Percentiles rank a stretch among this genome's conserved stretches.
These are phyloP conservation scores for Closterium sp. DNA, from an alignment of 139 green algal genomes.

Conservation along the genomic window DNA sequence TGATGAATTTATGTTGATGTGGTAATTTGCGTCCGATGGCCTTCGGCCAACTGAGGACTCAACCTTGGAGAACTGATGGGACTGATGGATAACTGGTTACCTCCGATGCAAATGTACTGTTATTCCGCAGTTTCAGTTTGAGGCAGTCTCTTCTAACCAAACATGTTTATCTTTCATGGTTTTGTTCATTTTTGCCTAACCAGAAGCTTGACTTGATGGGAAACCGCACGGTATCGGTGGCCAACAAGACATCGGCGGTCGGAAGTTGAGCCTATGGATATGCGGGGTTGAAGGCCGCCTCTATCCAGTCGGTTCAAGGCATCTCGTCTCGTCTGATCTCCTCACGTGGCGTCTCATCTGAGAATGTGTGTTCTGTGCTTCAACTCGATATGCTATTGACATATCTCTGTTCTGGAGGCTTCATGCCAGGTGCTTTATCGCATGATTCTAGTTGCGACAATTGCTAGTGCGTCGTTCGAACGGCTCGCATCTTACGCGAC, in stretches of 20 bases:
- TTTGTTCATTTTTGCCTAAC: not conserved
- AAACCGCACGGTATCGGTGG: not conserved
- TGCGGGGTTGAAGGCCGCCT: too few species aligned
- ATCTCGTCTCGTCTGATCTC: not conserved
- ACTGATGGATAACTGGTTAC: too few species aligned
- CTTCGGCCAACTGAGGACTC: not conserved
- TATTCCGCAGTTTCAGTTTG: too few species aligned
- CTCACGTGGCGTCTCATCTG: not conserved
- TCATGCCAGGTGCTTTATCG: not conserved
- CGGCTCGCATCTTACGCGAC: not conserved
- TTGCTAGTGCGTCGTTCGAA: not conserved
- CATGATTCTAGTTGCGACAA: not conserved
- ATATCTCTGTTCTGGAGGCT: not conserved
- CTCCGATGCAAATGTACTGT: too few species aligned
- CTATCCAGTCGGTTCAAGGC: not conserved
- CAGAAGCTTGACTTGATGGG: not conserved
- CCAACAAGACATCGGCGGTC: not conserved
- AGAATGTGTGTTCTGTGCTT: not conserved
- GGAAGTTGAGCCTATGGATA: too few species aligned
- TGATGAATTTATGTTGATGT: not conserved
- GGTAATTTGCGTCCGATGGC: not conserved
- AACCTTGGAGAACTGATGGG: not conserved
- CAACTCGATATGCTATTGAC: not conserved
- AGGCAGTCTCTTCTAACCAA: not conserved
- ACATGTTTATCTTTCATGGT: not conserved